Conservation (phyloP, 495 filamentous ascomycete species). For the Talaromyces nanjingensis region DNA sequence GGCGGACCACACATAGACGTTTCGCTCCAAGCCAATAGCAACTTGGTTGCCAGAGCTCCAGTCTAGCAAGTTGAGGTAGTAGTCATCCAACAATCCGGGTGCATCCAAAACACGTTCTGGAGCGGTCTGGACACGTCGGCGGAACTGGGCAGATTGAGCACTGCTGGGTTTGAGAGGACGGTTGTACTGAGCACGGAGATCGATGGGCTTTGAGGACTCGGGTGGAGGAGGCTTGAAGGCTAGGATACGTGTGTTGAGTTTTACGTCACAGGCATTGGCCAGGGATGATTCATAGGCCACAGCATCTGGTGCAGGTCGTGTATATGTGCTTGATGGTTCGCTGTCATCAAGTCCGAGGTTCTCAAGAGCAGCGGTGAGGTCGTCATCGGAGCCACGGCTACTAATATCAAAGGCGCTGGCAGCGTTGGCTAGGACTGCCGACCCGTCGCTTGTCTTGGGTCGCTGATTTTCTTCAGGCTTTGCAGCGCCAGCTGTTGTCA, state of each 20-base stretch:
- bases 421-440: slow-evolving; percentile 62
- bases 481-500: slow-evolving; percentile 69
- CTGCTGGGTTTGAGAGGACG: slow-evolving; percentile 78
- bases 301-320: slow-evolving; percentile 74
- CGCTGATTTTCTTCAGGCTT: slow-evolving; percentile 70
- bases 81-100: slow-evolving; percentile 92
- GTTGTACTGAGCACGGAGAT: slow-evolving; percentile 96
- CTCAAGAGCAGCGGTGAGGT: slow-evolving; percentile 71
- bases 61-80: slow-evolving; percentile 97
- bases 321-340: slow-evolving; percentile 49
- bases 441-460: slow-evolving; percentile 66
- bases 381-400: slow-evolving; percentile 59
- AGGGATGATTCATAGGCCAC: slow-evolving; percentile 90
- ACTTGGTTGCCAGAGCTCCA: slow-evolving; percentile 98
- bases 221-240: slow-evolving; percentile 96
- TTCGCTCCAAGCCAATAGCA: slow-evolving; percentile 93
- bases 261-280: slow-evolving; percentile 87
- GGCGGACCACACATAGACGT: slow-evolving; percentile 98
- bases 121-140: slow-evolving; percentile 84
- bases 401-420: slow-evolving; percentile 60
- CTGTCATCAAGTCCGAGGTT: slow-evolving; percentile 64
- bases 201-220: slow-evolving; percentile 95
- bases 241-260: slow-evolving; percentile 89
- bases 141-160: slow-evolving; percentile 69
- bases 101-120: slow-evolving; percentile 98